These are phyloP conservation scores for Novymonas esmeraldas DNA, from an alignment of 208 protist species.

Conservation along the genomic window DNA sequence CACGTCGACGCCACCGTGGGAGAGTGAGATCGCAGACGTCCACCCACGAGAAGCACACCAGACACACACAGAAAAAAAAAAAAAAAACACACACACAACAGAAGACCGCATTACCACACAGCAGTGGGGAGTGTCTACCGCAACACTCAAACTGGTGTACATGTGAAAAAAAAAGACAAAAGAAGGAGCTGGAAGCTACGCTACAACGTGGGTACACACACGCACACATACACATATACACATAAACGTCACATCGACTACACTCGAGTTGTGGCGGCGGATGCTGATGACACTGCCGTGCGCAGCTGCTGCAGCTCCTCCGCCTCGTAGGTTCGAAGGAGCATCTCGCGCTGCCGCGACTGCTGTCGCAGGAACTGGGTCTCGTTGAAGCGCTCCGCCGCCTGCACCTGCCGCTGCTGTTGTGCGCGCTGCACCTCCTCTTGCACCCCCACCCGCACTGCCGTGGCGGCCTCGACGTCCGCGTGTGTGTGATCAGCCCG, in stretches of 20 bases:
- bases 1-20: too few species aligned
- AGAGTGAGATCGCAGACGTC: too few species aligned
- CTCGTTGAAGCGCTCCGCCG: slow-evolving; percentile 15
- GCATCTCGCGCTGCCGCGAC: slow-evolving; percentile 31
- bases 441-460: slow-evolving; percentile 20
- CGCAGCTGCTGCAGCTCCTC: slow-evolving; percentile 42
- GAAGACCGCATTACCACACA: too few species aligned
- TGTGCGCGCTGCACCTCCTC: slow-evolving; percentile 35
- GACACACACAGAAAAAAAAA: too few species aligned
- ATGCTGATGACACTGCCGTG: slow-evolving; percentile 23
- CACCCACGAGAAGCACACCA: too few species aligned
- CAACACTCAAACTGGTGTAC: too few species aligned
- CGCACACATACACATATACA: slow-evolving; percentile 6
- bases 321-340: slow-evolving; percentile 30
- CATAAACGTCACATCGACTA: too few species aligned
- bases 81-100: too few species aligned
- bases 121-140: too few species aligned
- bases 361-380: slow-evolving; percentile 31
- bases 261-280: too few species aligned
- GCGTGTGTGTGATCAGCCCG: slow-evolving; percentile 19
- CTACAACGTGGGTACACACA: too few species aligned
- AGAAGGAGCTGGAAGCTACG: too few species aligned
- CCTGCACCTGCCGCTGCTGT: slow-evolving; percentile 22
- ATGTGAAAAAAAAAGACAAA: slow-evolving; percentile 26
- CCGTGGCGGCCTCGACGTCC: slow-evolving; percentile 27